Base-by-base conservation (phyloP, 768 basidiomycete genomes). In the Russula foetens region DNA sequence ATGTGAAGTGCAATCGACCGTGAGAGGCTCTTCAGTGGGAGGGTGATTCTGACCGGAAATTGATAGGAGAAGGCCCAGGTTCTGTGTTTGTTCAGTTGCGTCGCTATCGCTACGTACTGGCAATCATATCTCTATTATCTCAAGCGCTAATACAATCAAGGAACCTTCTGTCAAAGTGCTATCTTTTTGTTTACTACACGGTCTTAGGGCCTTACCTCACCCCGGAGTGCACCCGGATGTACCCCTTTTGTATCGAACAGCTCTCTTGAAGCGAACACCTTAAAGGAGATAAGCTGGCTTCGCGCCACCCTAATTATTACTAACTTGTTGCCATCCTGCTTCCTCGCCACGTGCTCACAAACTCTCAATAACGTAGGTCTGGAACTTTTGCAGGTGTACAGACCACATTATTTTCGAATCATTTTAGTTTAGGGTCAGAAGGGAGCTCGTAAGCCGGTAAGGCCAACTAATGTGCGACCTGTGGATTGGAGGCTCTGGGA, bases 31-130 rank as follows among this genome's bases (percentile, higher is more conserved):
- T 35, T 35, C 35, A 11, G 35, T 35, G 9, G 9, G 35, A 35
- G n/a, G n/a, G n/a, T n/a, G n/a, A 35, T 35, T 35, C 14, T 35
- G 35, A 12, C 8, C 35, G 35, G 35, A 12, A n/a, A n/a, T n/a
- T n/a, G n/a, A n/a, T n/a, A n/a, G 35, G 35, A 35, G 35, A 2
- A 12, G 35, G 35, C 35, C 9, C 11, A 35, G 35, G 14, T 35
- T 35, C 6, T 35, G 35, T 12, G 35, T 11, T 35, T 12, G 9
- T 33, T 9, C 31, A 33, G 31, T 35, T 35, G 35, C 23, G 43
- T 58, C 57, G 50, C 57, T 52, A 52, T 52, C 49, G 19, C 49
- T 58, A 58, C 56, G 56, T 39, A 48, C 41, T 43, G 39, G 35
- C 9, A 28, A 45, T 45, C 26, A 43, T n/a, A 45, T 58, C 49